Evolutionary conservation across 371 early-diverging fungal species (phyloP), one percentile per base, ranked within the genome.

Genomic region (Rhizopus stolonifer): DNA sequence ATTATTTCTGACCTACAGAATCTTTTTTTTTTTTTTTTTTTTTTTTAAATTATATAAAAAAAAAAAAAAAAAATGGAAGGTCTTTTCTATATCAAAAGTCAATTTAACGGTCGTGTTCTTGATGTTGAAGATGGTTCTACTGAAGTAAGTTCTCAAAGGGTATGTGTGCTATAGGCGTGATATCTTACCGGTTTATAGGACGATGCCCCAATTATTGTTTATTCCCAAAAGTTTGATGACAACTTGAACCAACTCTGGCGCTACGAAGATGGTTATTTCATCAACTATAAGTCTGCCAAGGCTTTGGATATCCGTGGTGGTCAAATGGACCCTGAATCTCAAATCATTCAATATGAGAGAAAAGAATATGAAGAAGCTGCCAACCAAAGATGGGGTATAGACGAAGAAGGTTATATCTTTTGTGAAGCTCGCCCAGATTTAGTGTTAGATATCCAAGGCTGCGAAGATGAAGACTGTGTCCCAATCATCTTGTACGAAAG

Each of bases 241-340:
- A 36, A 46, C 22, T 34, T 46, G 25, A 69, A 69, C 56, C 65
- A 69, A 50, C 57, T 71, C 24, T 71, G 68, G 71, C 43, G 57
- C 11, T 54, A 40, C 6, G 62, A 67, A 38, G 47, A 67, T 55
- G 71, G 67, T 11, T 64, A 58, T 19, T 45, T 71, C 19, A 54
- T 67, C 33, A 71, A 71, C 49, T 61, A 46, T 19, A 56, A 65
- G 21, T 65, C 65, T 55, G 72, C 61, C 33, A 67, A 67, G 54
- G 72, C 38, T 7, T 54, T 65, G 9, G 64, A 65, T 24, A 67
- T 67, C 31, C 15, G 32, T n/a, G 67, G 67, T 17, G 70, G 70
- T 24, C 40, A 67, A 36, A 66, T 69, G 57, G 36, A 60, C n/a
- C 46, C 45, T 11, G 70, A 64, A n/a, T 38, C 60, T 33, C 13